phyloP scores from a whole-genome alignment of 192 early-diverging fungal genomes.

The Backusella sp. region DNA sequence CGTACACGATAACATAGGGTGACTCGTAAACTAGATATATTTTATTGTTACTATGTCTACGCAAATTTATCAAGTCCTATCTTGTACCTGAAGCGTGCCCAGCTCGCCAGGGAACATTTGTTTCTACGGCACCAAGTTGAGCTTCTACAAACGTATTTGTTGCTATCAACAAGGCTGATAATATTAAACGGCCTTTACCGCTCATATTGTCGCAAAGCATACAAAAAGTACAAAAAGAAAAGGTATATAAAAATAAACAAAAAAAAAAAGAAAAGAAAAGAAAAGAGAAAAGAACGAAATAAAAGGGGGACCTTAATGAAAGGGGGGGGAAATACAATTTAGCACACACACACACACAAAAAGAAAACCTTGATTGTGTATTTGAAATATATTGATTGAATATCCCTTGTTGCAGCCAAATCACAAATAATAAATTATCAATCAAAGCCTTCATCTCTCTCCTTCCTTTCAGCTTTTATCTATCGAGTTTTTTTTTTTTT shows the following conservation, averaged over 20 bases:
- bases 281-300: not conserved
- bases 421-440: not conserved
- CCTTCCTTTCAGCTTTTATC: not conserved
- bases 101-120: slow-evolving; percentile 32
- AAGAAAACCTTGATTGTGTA: not conserved
- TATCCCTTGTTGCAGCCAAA: too few relatives aligned
- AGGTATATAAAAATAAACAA: not conserved
- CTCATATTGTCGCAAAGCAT: not conserved
- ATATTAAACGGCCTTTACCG: not conserved
- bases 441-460: not conserved
- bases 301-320: not conserved
- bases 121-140: slow-evolving; percentile 22
- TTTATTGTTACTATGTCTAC: not conserved
- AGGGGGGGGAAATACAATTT: not conserved
- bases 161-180: not conserved
- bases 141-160: not conserved
- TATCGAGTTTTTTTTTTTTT: not conserved
- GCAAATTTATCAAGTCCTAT: not conserved
- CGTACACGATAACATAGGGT: slow-evolving; percentile 48
- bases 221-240: not conserved
- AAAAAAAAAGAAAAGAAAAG: not conserved
- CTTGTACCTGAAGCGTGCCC: slow-evolving; percentile 35
- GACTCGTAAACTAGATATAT: slow-evolving; percentile 23
- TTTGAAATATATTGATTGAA: too few relatives aligned
- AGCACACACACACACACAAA: not conserved